Base-by-base conservation (phyloP, 1,284 basidiomycete genomes). In the Kwoniella shivajii region DNA sequence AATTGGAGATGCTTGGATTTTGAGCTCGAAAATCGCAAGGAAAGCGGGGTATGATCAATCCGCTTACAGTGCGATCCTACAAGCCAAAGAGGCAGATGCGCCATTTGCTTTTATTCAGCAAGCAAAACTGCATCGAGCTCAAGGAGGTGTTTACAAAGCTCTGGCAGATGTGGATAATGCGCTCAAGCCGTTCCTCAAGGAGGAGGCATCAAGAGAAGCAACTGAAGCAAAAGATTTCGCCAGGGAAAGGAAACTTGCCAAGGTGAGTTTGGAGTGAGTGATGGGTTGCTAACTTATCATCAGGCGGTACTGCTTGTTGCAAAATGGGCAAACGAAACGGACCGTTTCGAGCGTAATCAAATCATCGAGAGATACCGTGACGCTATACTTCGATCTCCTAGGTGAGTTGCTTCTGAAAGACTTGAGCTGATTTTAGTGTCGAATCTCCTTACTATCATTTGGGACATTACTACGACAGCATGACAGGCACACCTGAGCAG, bases 21-120 rank as follows among this genome's bases (percentile, higher is more conserved):
- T 86, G 18, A 97, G 90, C 55, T 89, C 94, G 16, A 98, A 96
- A 74, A 93, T 94, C 58, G 95, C 96, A 13, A 83, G 96, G 48
- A 97, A 96, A 72, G 90, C 93, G 0, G 89, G 90, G 0, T 95
- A 99, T 75, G 88, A 86, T 80, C 96, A 99, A 79, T 97, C 95
- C 0, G 93, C 96, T 2, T 99, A 99, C 73, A 97, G 90, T 68
- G 94, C 96, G 1, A 86, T 92, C 53, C 82, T 99, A 0, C 96
- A 99, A 77, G 92, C 93, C 0, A 84, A 86, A 54, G 88, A 92
- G 70, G 84, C 82, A 62, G 82, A 86, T 31, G 84, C 87, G 0
- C 84, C 85, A 0, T 92, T 89, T 68, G 86, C 89, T 3, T 98
- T 96, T 78, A 84, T 97, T 41, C 92, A 99, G 74, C 90, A 88